Evolutionary conservation across 345 rosid genomes (phyloP), one percentile per base, ranked within the genome.

Genomic region (Populus pruinosa): DNA sequence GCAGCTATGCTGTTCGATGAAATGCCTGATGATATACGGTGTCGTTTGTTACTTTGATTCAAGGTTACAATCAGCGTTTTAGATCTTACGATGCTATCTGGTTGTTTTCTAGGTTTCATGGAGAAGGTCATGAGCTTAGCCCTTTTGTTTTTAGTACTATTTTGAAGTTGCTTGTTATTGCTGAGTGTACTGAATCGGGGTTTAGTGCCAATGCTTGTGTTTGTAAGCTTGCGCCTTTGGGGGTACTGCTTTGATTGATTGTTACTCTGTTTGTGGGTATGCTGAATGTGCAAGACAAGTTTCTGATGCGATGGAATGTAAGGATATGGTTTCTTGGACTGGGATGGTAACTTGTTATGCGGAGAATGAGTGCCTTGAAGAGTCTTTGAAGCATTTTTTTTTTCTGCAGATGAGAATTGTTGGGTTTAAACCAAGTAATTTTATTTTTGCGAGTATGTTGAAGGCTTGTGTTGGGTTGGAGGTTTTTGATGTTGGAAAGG

Each of bases 291-390:
- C 95, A 67, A 88, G 87, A 84, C 69, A 79, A 73, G 90, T 89
- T 53, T 92, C 93, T 82, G 87, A 88, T n/a, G 93, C 85, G 83
- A 82, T 93, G 82, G 73, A 65, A 55, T 25, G 76, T 41, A 91
- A 91, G 82, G 99, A 92, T 74, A 79, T 89, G 88, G 97, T 93
- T 88, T 87, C 88, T 66, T 93, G 98, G 97, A 90, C 92, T 0
- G 97, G 95, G 53, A 90, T 96, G 85, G 72, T 93, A 2, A 63
- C 90, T 73, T 93, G 95, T 81, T 92, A 82, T 67, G 89, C 91
- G 2, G 97, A 93, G 81, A 93, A 93, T 82, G 84, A 82, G 50
- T 69, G 67, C 86, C 89, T 90, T 33, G 84, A 82, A 69, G 90
- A 88, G 68, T 88, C 94, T 25, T 39, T 92, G 77, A 77, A 79